Base-by-base conservation (phyloP, 1,139 yeast species). In the Yueomyces sp. region DNA sequence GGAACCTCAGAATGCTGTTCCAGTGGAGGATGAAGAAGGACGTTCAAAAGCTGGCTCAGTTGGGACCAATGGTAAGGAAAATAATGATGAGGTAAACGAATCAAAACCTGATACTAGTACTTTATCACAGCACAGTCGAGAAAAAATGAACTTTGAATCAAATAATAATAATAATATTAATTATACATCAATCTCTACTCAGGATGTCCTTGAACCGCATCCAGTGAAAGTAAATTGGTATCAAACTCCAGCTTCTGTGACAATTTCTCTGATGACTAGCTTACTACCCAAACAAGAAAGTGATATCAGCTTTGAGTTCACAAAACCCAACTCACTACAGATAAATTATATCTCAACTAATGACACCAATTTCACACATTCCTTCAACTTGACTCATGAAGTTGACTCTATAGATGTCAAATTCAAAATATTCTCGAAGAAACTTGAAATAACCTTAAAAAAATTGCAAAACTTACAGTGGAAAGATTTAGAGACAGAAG, bases 211-310 rank as follows among this genome's bases (percentile, higher is more conserved):
- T 19, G 19, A 19, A 19, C 19, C 19, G 19, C 19, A 19, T 19
- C 19, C 19, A 19, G 19, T 19, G 19, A 29, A 8, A 8, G 31
- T 29, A 6, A 96, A 87, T 54, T 87, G 93, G 87, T 86, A 80
- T 62, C 95, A 87, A 59, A 69, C 77, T 26, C 59, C 66, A 12
- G 67, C 67, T 1, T 59, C 64, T 2, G 73, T 87, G 12, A 78
- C 80, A 4, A 68, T 89, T 33, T 77, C 94, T 1, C 66, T 91
- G 5, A 91, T 81, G 53, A 77, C 86, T 44, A 80, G 81, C 50
- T 74, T 74, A 37, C 69, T 81, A 31, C 78, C 82, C 25, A 62
- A 37, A n/a, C 38, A 46, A 27, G 43, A 52, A 32, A 58, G 58
- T 36, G 55, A 52, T 25, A 50, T 58, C 2, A 39, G 34, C 2